These are phyloP conservation scores for Termitomyces sp. DNA, from an alignment of 768 basidiomycete genomes.

Conservation along the genomic window DNA sequence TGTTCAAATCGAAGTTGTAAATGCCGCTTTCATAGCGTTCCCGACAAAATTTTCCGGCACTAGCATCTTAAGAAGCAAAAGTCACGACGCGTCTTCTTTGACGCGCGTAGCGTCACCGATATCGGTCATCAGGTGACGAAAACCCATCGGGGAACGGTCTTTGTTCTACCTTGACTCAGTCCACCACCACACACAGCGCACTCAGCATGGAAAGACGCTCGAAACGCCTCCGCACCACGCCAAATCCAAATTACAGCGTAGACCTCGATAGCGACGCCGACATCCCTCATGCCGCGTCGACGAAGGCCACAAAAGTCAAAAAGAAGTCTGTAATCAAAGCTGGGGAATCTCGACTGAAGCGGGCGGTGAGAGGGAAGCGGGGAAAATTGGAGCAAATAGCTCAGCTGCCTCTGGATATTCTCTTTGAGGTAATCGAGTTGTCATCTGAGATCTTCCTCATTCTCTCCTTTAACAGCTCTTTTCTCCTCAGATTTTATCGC, in stretches of 20 bases:
- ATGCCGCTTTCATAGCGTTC: background rate
- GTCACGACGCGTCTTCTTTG: background rate
- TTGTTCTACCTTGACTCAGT: background rate
- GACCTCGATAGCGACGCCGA: background rate
- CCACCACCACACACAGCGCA: background rate
- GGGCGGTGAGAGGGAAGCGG: conserved; percentile 12
- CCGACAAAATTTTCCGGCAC: background rate
- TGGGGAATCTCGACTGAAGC: too few species aligned
- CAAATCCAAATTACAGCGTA: background rate
- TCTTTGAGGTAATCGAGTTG: conserved; percentile 16
- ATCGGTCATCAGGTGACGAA: background rate
- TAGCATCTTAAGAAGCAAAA: background rate
- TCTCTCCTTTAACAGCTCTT: background rate
- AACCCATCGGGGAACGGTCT: background rate
- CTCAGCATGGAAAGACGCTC: background rate
- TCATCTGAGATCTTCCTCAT: too few species aligned
- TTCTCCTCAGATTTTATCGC: conserved; percentile 14
- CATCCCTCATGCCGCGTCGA: background rate
- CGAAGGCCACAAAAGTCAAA: background rate
- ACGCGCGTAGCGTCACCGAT: too few species aligned
- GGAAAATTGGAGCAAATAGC: conserved; percentile 16
- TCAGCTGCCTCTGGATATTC: conserved; percentile 21
- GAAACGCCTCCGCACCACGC: background rate
- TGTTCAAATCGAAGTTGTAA: background rate
- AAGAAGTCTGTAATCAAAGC: background rate